Conservation (phyloP, 2,329 filamentous ascomycete genomes). For the Coniochaeta pulveracea region DNA sequence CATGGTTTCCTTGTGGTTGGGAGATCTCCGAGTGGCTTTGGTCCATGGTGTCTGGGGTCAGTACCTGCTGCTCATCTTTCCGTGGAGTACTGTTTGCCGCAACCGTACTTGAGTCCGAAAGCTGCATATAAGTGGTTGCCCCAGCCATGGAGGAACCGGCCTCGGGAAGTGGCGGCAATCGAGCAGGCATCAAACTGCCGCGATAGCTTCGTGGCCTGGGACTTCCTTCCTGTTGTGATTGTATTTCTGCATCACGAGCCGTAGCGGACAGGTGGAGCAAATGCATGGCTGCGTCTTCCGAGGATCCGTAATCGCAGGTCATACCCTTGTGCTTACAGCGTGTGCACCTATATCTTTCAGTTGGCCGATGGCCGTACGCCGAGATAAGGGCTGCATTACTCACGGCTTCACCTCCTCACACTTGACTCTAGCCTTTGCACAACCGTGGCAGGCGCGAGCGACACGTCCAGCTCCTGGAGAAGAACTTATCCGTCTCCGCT, state of each 20-base stretch:
- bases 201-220: conserved; percentile 8
- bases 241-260: conserved; percentile 14
- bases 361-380: conserved; percentile 3
- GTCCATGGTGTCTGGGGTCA: conserved; percentile 22
- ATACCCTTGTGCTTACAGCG: conserved; percentile 36
- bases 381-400: no score
- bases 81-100: conserved; percentile 14
- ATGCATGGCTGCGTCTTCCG: conserved; percentile 29
- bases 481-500: conserved; percentile 32
- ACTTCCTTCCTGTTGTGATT: conserved; percentile 7
- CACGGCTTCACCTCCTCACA: conserved; percentile 41
- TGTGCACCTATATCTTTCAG: conserved; percentile 22
- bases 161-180: not conserved
- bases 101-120: conserved; percentile 13
- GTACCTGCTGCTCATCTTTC: conserved; percentile 22
- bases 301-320: conserved; percentile 27
- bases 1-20: conserved; percentile 4
- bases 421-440: conserved; percentile 40
- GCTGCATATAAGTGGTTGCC: conserved; percentile 6
- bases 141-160: not conserved
- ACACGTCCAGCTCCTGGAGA: conserved; percentile 36
- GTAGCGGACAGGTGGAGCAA: conserved; percentile 29
- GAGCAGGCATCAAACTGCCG: conserved; percentile 5
- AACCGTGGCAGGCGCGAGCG: conserved; percentile 39
- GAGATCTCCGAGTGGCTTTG: conserved; percentile 13